Percentiles rank a stretch among this genome's conserved stretches.
phyloP scores from a whole-genome alignment of 768 basidiomycete genomes.

The Suillus subaureus region DNA sequence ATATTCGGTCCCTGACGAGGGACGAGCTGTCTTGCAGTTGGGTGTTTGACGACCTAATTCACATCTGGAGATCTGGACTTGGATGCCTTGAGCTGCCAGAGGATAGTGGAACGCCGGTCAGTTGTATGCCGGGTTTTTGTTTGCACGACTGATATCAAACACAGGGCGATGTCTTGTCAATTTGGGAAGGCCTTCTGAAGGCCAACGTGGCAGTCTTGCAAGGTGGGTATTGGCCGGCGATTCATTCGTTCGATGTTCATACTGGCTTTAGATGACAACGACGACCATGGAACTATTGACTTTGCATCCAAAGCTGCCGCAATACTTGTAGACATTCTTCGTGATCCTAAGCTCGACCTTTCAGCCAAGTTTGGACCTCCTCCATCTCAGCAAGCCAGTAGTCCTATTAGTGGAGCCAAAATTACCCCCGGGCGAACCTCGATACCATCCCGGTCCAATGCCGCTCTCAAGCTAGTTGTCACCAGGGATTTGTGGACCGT shows the following conservation, averaged over 20 bases:
- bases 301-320: constrained; percentile 44
- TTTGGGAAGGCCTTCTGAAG: constrained; percentile 61
- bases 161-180: constrained; percentile 49
- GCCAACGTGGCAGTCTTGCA: constrained; percentile 48
- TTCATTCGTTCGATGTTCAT: constrained; percentile 11
- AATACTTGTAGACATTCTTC: constrained; percentile 51
- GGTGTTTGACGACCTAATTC: constrained; percentile 53
- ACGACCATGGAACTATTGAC: constrained; percentile 39
- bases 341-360: constrained; percentile 49
- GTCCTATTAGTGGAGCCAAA: constrained; percentile 7
- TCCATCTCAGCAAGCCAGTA: constrained; percentile 14
- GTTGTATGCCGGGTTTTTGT: constrained; percentile 25
- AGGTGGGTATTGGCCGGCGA: constrained; percentile 36
- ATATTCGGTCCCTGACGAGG: constrained; percentile 57
- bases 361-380: constrained; percentile 27
- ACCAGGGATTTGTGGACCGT: constrained; percentile 60
- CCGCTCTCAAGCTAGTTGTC: constrained; percentile 57
- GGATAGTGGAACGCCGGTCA: constrained; percentile 50
- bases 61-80: constrained; percentile 54
- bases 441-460: constrained; percentile 35
- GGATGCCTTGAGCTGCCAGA: constrained; percentile 48
- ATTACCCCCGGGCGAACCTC: constrained; percentile 15
- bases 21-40: constrained; percentile 58
- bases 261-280: constrained; percentile 41
- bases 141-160: constrained; percentile 10